A percentile compares a stretch with the other conserved stretches of the same genome.
These are phyloP conservation scores for Aspergillus leporis DNA, from an alignment of 495 filamentous ascomycete genomes.

Conservation along the genomic window DNA sequence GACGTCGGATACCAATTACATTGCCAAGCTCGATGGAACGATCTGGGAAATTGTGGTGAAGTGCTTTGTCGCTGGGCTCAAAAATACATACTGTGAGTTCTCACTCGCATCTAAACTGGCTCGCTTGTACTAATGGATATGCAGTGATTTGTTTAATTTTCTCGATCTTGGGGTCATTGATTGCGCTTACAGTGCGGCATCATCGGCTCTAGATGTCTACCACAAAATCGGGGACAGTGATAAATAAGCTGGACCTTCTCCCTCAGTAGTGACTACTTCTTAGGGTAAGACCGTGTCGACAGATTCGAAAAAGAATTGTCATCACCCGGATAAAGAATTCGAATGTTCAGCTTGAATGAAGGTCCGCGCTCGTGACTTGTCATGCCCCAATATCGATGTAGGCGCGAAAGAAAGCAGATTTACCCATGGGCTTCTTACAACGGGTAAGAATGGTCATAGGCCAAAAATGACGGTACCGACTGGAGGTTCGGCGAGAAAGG, in stretches of 20 bases:
- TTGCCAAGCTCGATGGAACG: slow-evolving; percentile 29
- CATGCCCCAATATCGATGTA: too few relatives aligned
- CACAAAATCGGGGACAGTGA: not conserved
- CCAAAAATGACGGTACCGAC: too few relatives aligned
- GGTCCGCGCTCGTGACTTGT: too few relatives aligned
- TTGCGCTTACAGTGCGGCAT: slow-evolving; percentile 31
- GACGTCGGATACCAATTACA: slow-evolving; percentile 40
- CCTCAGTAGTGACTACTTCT: too few relatives aligned
- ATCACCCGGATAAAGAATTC: too few relatives aligned
- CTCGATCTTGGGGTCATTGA: slow-evolving; percentile 29
- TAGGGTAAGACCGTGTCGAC: too few relatives aligned
- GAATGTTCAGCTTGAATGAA: too few relatives aligned
- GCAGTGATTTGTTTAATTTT: slow-evolving; percentile 33
- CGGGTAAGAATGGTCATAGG: too few relatives aligned
- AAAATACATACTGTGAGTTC: slow-evolving; percentile 38
- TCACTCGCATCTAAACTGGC: not conserved
- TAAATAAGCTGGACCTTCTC: not conserved
- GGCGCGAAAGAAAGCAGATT: too few relatives aligned
- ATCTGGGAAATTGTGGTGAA: slow-evolving; percentile 36
- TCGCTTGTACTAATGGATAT: not conserved
- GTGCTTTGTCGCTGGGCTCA: slow-evolving; percentile 37
- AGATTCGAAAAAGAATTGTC: too few relatives aligned
- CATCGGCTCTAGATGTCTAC: slow-evolving; percentile 26
- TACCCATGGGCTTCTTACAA: too few relatives aligned
- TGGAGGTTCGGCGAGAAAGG: too few relatives aligned